Percentiles rank a stretch among this genome's conserved stretches.
Conservation (phyloP, 208 protist species). For the Trypanosoma rangeli region DNA sequence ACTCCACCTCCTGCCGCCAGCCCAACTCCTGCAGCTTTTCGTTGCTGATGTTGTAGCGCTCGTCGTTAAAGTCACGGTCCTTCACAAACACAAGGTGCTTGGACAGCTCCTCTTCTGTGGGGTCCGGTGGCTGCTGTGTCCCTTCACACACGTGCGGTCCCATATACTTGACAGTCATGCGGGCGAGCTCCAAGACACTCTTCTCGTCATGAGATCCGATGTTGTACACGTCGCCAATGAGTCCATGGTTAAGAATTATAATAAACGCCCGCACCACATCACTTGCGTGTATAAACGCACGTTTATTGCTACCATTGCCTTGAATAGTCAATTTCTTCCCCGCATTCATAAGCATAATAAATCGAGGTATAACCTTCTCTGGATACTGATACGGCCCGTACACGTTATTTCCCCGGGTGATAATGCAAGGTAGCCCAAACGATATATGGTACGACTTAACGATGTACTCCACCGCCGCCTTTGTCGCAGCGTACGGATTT, state of each 20-base stretch:
- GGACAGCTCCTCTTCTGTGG: slow-evolving; percentile 18
- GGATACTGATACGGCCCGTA: slow-evolving; percentile 91
- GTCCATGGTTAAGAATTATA: slow-evolving; percentile 63
- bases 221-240: slow-evolving; percentile 83
- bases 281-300: slow-evolving; percentile 66
- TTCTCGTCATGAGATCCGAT: slow-evolving; percentile 64
- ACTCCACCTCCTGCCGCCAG: slow-evolving; percentile 59
- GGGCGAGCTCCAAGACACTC: slow-evolving; percentile 58
- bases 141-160: slow-evolving; percentile 15
- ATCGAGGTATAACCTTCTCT: slow-evolving; percentile 91
- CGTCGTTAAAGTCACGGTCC: slow-evolving; percentile 89
- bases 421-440: slow-evolving; percentile 93
- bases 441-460: slow-evolving; percentile 83
- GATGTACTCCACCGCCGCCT: slow-evolving; percentile 83
- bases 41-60: slow-evolving; percentile 73
- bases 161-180: slow-evolving; percentile 30
- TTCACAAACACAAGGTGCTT: slow-evolving; percentile 36
- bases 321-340: slow-evolving; percentile 63
- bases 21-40: slow-evolving; percentile 69
- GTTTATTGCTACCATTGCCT: slow-evolving; percentile 41
- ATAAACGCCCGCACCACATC: slow-evolving; percentile 78
- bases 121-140: slow-evolving; percentile 4
- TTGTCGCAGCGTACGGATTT: slow-evolving; percentile 94
- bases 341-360: slow-evolving; percentile 50
- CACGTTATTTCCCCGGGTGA: slow-evolving; percentile 95